These are phyloP conservation scores for Hypoxylon sp. DNA, from an alignment of 2,329 filamentous ascomycete species.

Conservation along the genomic window DNA sequence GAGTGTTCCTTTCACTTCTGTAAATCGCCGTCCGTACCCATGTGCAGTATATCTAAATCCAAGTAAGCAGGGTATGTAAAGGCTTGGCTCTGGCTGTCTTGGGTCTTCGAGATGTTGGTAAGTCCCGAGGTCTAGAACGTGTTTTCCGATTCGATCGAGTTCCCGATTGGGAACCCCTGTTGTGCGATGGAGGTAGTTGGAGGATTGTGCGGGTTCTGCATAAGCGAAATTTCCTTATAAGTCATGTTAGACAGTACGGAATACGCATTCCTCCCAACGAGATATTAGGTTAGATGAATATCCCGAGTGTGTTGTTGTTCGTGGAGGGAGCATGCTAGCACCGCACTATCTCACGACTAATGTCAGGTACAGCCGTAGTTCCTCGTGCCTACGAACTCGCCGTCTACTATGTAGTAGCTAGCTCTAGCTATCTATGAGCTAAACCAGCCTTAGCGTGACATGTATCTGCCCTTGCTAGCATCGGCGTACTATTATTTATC, in stretches of 20 bases:
- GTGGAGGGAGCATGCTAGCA: slow-evolving; percentile 26
- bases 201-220: slow-evolving; percentile 22
- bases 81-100: background rate
- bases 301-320: background rate
- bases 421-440: slow-evolving; percentile 3
- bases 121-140: background rate
- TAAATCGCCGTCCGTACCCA: background rate
- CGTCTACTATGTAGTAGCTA: slow-evolving; percentile 13
- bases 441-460: slow-evolving; percentile 19
- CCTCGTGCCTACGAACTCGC: background rate
- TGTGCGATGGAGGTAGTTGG: slow-evolving; percentile 10
- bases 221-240: slow-evolving; percentile 39
- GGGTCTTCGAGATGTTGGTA: background rate
- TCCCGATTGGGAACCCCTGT: slow-evolving; percentile 12
- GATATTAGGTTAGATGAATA: slow-evolving; percentile 18
- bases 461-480: slow-evolving; percentile 20
- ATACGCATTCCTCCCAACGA: slow-evolving; percentile 20
- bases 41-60: background rate
- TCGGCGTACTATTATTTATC: slow-evolving; percentile 3
- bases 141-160: slow-evolving; percentile 35
- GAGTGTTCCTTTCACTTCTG: slow-evolving; percentile 1
- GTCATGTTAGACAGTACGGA: too few species aligned
- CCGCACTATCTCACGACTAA: slow-evolving; percentile 32
- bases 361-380: slow-evolving; percentile 36
- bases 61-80: slow-evolving; percentile 3